Evolutionary conservation across 108 stramenopile species (phyloP).

Genomic region (Schizochytrium sp.): DNA sequence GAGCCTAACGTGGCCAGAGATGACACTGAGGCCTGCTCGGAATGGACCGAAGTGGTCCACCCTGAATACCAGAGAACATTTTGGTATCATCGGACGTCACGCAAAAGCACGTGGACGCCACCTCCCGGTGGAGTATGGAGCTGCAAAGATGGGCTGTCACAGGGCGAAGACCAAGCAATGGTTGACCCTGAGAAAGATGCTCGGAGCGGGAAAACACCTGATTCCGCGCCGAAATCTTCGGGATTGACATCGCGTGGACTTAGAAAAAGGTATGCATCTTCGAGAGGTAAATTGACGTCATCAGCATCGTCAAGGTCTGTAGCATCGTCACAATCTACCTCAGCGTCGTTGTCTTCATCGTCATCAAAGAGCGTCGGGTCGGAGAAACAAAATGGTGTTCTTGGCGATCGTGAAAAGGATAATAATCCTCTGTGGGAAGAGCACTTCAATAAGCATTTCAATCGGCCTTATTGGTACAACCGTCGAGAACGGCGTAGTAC

Average conservation of each 20-base stretch:
- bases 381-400: background rate
- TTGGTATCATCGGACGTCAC: conserved; percentile 17
- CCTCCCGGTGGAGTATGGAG: background rate
- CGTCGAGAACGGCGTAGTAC: conserved; percentile 27
- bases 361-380: background rate
- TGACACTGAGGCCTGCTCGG: background rate
- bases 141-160: background rate
- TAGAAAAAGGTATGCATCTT: too few species aligned
- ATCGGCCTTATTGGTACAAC: conserved; percentile 7
- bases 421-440: background rate
- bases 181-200: background rate
- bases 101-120: conserved; percentile 39
- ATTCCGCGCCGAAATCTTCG: too few species aligned
- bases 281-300: too few species aligned
- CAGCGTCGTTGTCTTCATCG: background rate
- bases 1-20: background rate
- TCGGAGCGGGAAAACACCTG: background rate
- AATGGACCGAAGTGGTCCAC: conserved; percentile 44
- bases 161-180: background rate
- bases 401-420: background rate
- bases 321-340: background rate
- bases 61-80: conserved; percentile 46
- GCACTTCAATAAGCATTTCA: background rate
- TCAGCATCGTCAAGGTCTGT: too few species aligned
- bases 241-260: too few species aligned